Conservation (phyloP, 768 basidiomycete genomes). For the Neoboletus subvelutipes region DNA sequence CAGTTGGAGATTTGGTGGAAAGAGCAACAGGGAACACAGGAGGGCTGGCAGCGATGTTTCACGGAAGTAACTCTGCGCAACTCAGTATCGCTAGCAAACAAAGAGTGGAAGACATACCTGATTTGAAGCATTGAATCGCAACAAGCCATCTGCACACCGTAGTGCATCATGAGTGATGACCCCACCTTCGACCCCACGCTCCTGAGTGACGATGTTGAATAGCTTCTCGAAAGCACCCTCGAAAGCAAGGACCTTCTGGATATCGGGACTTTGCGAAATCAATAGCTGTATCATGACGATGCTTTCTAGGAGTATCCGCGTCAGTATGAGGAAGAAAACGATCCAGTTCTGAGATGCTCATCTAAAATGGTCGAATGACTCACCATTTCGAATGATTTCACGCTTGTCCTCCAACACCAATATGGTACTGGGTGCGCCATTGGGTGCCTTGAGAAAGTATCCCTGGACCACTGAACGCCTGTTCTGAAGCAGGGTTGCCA, state of each 20-base stretch:
- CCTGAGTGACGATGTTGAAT: slow-evolving; percentile 81
- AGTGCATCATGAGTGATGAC: slow-evolving; percentile 84
- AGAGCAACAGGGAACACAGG: slow-evolving; percentile 67
- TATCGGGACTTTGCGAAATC: slow-evolving; percentile 83
- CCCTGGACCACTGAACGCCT: slow-evolving; percentile 78
- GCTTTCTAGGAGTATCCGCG: slow-evolving; percentile 54
- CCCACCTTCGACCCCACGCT: slow-evolving; percentile 92
- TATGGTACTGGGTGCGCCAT: slow-evolving; percentile 72
- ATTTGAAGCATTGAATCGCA: slow-evolving; percentile 93
- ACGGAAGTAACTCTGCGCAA: slow-evolving; percentile 86
- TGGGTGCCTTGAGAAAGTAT: slow-evolving; percentile 87
- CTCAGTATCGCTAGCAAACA: slow-evolving; percentile 14
- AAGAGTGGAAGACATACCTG: slow-evolving; percentile 53
- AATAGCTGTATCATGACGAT: slow-evolving; percentile 80
- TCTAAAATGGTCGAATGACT: slow-evolving; percentile 20
- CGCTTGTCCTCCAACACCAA: slow-evolving; percentile 78
- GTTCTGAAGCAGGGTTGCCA: slow-evolving; percentile 78
- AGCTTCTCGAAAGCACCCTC: slow-evolving; percentile 96
- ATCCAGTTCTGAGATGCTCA: not conserved
- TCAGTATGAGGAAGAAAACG: slow-evolving; percentile 5
- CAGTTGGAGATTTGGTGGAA: slow-evolving; percentile 60
- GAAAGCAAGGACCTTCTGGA: slow-evolving; percentile 96
- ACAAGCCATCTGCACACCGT: slow-evolving; percentile 77
- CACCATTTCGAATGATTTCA: slow-evolving; percentile 88
- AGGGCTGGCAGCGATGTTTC: slow-evolving; percentile 75